Evolutionary conservation across 805 yeast genomes (phyloP), one percentile per base, ranked within the genome.

Genomic region (Candida sphagnicola): DNA sequence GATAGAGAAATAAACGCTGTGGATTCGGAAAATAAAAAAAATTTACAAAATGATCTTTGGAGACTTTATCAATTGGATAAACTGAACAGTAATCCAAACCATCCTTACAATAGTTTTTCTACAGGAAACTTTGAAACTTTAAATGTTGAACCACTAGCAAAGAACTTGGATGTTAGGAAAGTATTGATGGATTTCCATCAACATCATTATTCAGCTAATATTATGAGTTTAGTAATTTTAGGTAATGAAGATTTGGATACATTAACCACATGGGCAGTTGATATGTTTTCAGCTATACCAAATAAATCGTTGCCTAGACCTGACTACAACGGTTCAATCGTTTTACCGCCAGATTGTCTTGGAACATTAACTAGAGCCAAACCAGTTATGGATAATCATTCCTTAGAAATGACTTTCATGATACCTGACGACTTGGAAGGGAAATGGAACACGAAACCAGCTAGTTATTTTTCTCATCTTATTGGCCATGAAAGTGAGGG

Each of bases 401-500:
- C 74, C 43, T 56, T 93, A 31, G 83, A 80, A 45, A 42, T 93
- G 11, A 59, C 76, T 2, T 93, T 93, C 60, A 68, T 75, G 37
- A 76, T 85, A 10, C 96, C 96, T 2, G 89, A 85, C 53, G 81
- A 82, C 47, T 75, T 76, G 37, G 75, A 74, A 18, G 58, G 65
- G 36, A 44, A 57, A 16, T 85, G 90, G 85, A 74, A 75, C 38
- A 72, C 74, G 17, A 78, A 78, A 48, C 95, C 97, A 0, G 72
- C 77, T 5, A 77, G 73, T 40, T 85, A 88, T 59, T 74, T 67
- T 47, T 77, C 90, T 15, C 97, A 93, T 58, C 67, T 93, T 38
- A 65, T 91, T 34, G 98, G 98, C 29, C 98, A 91, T 59, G 99
- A 91, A 64, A 85, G 93, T 34, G 72, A 81, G 35, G 98, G 98